Conservation (phyloP, 2,329 filamentous ascomycete species). For the Chalaropsis ovoidea region DNA sequence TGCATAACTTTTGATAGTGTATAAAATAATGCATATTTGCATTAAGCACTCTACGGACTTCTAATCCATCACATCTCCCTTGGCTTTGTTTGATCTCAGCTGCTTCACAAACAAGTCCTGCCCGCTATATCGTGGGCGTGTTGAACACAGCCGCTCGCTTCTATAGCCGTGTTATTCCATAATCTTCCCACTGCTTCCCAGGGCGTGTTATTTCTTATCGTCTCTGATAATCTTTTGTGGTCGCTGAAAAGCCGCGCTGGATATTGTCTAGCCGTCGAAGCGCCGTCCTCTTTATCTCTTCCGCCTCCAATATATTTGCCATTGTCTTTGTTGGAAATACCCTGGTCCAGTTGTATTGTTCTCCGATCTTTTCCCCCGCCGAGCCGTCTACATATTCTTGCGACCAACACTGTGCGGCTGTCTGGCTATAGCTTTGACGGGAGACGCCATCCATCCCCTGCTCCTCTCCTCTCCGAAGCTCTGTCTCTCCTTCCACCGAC, state of each 20-base stretch:
- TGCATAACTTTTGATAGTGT: not conserved
- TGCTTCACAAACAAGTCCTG: too few species aligned
- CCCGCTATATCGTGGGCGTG: too few species aligned
- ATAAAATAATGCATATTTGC: not conserved
- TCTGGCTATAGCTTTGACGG: not conserved
- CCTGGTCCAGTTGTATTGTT: not conserved
- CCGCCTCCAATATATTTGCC: not conserved
- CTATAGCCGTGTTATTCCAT: not conserved
- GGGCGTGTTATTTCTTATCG: not conserved
- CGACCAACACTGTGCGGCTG: not conserved
- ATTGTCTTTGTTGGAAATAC: not conserved
- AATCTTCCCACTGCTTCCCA: not conserved
- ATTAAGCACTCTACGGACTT: not conserved
- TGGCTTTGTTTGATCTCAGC: too few species aligned
- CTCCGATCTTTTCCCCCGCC: not conserved
- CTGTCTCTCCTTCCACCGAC: not conserved
- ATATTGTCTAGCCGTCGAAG: not conserved
- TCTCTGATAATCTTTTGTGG: not conserved
- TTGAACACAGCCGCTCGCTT: not conserved
- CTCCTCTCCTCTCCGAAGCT: not conserved
- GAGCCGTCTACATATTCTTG: constrained; percentile 2
- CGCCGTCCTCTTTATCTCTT: not conserved
- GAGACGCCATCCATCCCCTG: not conserved
- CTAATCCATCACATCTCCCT: too few species aligned
- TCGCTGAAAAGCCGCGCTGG: not conserved